Conservation (phyloP, 139 green algal genomes). For the Tetraselmis striata region DNA sequence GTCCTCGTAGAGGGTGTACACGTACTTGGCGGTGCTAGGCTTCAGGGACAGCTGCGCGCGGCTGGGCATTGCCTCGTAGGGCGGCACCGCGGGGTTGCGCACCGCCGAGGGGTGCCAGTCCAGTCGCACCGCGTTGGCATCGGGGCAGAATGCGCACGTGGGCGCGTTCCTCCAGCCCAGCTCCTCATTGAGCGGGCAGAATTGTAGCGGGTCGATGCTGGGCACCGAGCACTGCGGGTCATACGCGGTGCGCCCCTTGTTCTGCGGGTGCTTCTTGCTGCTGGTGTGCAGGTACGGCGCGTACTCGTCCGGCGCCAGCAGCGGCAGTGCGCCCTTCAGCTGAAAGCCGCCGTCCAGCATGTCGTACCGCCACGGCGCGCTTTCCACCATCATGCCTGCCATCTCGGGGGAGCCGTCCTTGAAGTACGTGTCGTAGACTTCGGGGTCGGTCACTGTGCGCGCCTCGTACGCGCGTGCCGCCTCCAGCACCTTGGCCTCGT, state of each 20-base stretch:
- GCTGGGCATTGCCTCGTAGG: background rate
- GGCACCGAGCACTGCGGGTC: background rate
- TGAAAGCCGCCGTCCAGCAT: background rate
- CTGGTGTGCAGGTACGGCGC: background rate
- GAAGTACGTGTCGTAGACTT: background rate
- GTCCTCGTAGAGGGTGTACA: background rate
- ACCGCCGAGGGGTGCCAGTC: background rate
- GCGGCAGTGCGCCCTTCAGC: background rate
- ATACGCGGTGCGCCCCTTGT: background rate
- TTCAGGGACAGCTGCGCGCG: background rate
- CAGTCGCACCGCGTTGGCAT: background rate
- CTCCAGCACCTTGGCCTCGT: background rate
- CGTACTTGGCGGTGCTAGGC: background rate
- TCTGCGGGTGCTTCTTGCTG: background rate
- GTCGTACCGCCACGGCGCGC: background rate
- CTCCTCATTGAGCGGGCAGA: background rate
- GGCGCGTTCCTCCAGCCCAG: background rate
- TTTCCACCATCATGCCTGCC: background rate
- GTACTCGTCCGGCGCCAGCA: background rate
- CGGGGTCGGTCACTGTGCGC: background rate
- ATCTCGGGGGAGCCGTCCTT: background rate
- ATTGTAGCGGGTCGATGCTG: background rate
- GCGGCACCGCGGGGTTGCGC: background rate
- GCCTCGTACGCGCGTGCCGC: background rate
- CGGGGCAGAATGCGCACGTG: background rate